phyloP scores from a whole-genome alignment of 1,139 yeast species.

The Taphrina sp. region DNA sequence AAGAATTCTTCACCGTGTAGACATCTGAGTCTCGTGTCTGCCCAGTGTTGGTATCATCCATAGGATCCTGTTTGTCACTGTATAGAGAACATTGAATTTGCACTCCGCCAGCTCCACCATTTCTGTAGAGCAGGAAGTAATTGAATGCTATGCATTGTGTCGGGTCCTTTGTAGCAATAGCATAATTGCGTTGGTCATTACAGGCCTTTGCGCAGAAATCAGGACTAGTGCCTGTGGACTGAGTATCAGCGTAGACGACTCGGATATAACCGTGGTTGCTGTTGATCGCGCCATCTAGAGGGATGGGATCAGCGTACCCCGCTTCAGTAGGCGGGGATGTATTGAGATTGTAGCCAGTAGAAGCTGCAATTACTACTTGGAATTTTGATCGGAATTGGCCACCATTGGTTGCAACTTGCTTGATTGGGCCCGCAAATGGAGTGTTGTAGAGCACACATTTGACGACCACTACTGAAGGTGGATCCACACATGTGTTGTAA shows the following conservation, averaged over 20 bases:
- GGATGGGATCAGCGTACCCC: not conserved
- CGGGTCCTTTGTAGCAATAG: too few species aligned
- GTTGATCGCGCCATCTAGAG: not conserved
- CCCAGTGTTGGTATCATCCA: constrained; percentile 1
- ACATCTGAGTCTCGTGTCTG: not conserved
- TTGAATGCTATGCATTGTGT: constrained; percentile 1
- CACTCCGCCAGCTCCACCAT: not conserved
- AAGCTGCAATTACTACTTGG: not conserved
- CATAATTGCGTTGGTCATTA: not conserved
- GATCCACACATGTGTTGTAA: constrained; percentile 1
- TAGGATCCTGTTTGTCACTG: not conserved
- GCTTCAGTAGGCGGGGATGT: not conserved
- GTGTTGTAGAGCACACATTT: constrained; percentile 5
- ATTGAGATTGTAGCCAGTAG: not conserved
- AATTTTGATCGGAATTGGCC: constrained; percentile 3
- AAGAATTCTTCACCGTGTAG: constrained; percentile 1
- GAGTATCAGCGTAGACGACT: not conserved
- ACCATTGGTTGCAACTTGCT: not conserved
- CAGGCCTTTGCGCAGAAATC: not conserved
- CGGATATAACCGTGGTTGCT: not conserved
- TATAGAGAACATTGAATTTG: constrained; percentile 1
- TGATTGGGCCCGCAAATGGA: constrained; percentile 5
- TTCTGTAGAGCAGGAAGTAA: not conserved
- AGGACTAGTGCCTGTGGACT: not conserved
- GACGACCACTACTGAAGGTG: constrained; percentile 6